These are phyloP conservation scores for Umbelopsis isabellina DNA, from an alignment of 192 early-diverging fungal species.

Conservation along the genomic window DNA sequence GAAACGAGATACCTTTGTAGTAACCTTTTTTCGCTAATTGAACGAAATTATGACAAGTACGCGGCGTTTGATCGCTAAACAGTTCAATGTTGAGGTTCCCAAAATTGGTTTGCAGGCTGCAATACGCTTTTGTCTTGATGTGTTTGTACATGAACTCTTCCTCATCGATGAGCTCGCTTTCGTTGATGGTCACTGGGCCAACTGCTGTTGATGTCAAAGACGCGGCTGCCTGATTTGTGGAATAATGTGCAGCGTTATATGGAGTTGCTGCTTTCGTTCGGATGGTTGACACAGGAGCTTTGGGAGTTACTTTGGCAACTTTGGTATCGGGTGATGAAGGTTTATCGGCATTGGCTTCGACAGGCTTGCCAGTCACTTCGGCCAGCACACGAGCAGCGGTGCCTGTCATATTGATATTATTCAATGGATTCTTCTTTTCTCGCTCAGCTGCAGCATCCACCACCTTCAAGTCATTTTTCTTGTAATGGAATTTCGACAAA, in stretches of 20 bases:
- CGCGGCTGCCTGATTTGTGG: conserved; percentile 73
- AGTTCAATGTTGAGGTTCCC: conserved; percentile 84
- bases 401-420: conserved; percentile 68
- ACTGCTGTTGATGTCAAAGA: conserved; percentile 90
- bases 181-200: conserved; percentile 69
- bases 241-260: conserved; percentile 85
- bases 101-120: conserved; percentile 77
- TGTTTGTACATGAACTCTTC: conserved; percentile 90
- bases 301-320: background rate
- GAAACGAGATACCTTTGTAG: conserved; percentile 84
- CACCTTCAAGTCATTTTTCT: conserved; percentile 68
- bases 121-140: conserved; percentile 83
- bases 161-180: conserved; percentile 69
- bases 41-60: conserved; percentile 93
- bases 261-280: conserved; percentile 52
- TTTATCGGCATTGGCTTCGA: conserved; percentile 27
- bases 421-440: conserved; percentile 54
- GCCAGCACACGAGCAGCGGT: conserved; percentile 58
- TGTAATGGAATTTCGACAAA: conserved; percentile 74
- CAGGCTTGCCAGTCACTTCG: conserved; percentile 50
- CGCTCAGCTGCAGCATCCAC: conserved; percentile 54
- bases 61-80: conserved; percentile 79
- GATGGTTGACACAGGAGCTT: conserved; percentile 18
- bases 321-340: conserved; percentile 24
- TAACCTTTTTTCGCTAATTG: conserved; percentile 84